Evolutionary conservation across 805 yeast species (phyloP).

Genomic region (Starmerella floris): DNA sequence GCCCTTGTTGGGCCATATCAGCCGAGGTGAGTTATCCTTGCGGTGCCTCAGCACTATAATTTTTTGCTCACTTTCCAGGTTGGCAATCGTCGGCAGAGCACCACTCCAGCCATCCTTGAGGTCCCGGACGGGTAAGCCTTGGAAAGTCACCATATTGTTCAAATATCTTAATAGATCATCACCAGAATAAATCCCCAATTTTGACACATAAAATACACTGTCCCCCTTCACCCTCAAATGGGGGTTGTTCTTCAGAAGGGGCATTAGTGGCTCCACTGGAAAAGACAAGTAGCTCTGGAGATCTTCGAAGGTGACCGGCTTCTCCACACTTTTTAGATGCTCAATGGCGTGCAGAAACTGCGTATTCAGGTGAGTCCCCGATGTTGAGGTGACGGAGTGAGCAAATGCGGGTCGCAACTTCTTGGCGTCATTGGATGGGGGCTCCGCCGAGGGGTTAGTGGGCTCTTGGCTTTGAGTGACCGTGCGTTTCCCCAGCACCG

Average conservation of each 20-base stretch:
- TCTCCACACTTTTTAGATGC: constrained; percentile 55
- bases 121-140: constrained; percentile 73
- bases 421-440: constrained; percentile 17
- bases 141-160: constrained; percentile 70
- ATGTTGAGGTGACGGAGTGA: constrained; percentile 13
- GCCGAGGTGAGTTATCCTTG: constrained; percentile 85
- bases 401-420: constrained; percentile 22
- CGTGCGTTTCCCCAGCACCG: constrained; percentile 32
- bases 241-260: constrained; percentile 60
- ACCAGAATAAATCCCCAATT: constrained; percentile 72
- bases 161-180: constrained; percentile 64
- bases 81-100: constrained; percentile 63
- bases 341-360: constrained; percentile 86
- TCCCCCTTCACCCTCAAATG: constrained; percentile 57
- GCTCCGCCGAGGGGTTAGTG: constrained; percentile 13
- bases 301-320: constrained; percentile 53
- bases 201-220: constrained; percentile 74
- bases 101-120: constrained; percentile 89
- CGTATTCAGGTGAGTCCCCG: constrained; percentile 60
- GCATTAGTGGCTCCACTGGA: constrained; percentile 51
- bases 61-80: constrained; percentile 62
- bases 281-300: constrained; percentile 53
- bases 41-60: constrained; percentile 77
- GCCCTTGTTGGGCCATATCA: constrained; percentile 81
- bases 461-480: constrained; percentile 9